phyloP scores from a whole-genome alignment of 805 yeast species.

The Alloascoidea hylecoeti region DNA sequence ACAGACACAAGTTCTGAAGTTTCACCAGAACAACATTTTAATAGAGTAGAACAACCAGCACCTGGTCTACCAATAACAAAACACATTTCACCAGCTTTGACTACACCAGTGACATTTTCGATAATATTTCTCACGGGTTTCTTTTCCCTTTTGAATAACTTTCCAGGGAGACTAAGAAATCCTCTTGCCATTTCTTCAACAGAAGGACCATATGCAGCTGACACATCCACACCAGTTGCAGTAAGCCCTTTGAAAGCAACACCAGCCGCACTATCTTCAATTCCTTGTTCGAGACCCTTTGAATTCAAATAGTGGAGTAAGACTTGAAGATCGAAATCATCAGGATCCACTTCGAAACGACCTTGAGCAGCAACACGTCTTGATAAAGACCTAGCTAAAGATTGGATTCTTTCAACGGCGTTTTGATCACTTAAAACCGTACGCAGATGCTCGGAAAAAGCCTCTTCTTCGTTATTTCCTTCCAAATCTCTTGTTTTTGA shows the following conservation, averaged over 20 bases:
- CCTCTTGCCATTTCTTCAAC: conserved; percentile 27
- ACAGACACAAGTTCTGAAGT: conserved; percentile 29
- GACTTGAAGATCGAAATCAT: conserved; percentile 27
- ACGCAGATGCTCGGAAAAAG: no score
- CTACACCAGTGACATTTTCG: conserved; percentile 21
- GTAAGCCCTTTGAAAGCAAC: conserved; percentile 28
- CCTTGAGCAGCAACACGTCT: conserved; percentile 29
- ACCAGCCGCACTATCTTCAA: conserved; percentile 32
- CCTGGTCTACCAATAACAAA: conserved; percentile 66
- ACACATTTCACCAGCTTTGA: conserved; percentile 54
- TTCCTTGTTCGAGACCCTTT: conserved; percentile 32
- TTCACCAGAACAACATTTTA: conserved; percentile 51
- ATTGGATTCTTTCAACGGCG: conserved; percentile 24
- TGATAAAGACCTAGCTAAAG: conserved; percentile 30
- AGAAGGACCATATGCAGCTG: conserved; percentile 34
- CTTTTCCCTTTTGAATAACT: conserved; percentile 17
- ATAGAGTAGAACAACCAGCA: conserved; percentile 64
- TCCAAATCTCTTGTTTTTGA: no score
- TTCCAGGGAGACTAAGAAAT: conserved; percentile 15
- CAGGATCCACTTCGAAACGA: conserved; percentile 23
- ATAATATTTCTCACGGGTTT: conserved; percentile 15
- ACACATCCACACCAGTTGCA: conserved; percentile 33
- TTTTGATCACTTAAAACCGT: no score
- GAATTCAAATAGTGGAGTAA: conserved; percentile 24
- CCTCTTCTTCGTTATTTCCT: not conserved